These are phyloP conservation scores for Helichrysum umbraculigerum DNA, from an alignment of 129 eudicot species.

Conservation along the genomic window DNA sequence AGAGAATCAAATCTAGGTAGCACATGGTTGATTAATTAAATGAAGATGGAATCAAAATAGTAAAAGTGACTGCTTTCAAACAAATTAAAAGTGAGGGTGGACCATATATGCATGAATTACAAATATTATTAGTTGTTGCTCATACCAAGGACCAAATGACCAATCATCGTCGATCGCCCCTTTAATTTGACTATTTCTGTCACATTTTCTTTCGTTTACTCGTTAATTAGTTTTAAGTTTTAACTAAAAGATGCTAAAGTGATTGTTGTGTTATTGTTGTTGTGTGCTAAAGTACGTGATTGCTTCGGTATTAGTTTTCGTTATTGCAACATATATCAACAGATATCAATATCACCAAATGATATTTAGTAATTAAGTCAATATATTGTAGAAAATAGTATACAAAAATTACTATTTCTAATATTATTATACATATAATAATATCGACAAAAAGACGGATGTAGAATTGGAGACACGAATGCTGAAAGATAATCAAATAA, in stretches of 20 bases:
- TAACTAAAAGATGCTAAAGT: not conserved
- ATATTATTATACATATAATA: no score
- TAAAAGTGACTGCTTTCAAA: not conserved
- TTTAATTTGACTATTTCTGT: not conserved
- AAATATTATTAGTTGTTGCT: conserved; percentile 28
- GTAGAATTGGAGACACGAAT: no score
- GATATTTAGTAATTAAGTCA: no score
- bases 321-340: no score
- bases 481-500: no score
- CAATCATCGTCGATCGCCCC: not conserved
- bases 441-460: no score
- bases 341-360: no score
- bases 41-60: conserved; percentile 1
- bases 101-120: not conserved
- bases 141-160: no score
- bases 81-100: not conserved
- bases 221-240: not conserved
- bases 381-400: no score
- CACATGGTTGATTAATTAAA: not conserved
- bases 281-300: not conserved
- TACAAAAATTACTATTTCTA: no score
- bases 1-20: conserved; percentile 3
- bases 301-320: no score
- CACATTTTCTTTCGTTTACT: no score
- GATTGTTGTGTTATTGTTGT: not conserved